Evolutionary conservation across 2,329 filamentous ascomycete species (phyloP).

Genomic region (Verticillium nubilum): DNA sequence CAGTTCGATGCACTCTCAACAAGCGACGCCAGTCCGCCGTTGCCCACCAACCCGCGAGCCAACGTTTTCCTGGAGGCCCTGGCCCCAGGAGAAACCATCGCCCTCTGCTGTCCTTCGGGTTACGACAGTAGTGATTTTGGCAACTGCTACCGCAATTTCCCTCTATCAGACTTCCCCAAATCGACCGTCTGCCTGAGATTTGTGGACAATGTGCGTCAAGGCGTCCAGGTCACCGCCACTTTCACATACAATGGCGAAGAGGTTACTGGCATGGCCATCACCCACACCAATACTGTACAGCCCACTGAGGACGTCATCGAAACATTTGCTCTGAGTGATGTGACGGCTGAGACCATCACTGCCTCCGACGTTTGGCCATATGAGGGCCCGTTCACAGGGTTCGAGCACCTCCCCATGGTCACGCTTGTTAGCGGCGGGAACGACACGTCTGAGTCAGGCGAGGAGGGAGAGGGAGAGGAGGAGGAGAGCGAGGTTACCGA

Average conservation of each 20-base stretch:
- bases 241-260: constrained; percentile 1
- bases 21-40: not conserved
- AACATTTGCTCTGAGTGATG: not conserved
- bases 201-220: not conserved
- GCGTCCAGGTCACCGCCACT: not conserved
- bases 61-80: not conserved
- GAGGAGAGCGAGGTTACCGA: not conserved
- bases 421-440: not conserved
- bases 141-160: not conserved
- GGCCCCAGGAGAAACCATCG: not conserved
- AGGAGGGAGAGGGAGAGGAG: no score
- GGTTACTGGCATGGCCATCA: not conserved
- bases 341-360: not conserved
- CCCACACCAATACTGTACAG: not conserved
- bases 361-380: not conserved
- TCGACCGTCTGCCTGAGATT: not conserved
- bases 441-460: not conserved
- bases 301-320: no score
- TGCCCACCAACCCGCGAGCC: not conserved
- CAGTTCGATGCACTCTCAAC: not conserved
- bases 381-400: not conserved
- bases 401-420: not conserved
- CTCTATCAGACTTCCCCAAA: not conserved
- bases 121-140: not conserved
- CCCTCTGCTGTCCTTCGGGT: not conserved